Conservation (phyloP, 2,329 filamentous ascomycete species). For the Penicillium sclerotiorum region DNA sequence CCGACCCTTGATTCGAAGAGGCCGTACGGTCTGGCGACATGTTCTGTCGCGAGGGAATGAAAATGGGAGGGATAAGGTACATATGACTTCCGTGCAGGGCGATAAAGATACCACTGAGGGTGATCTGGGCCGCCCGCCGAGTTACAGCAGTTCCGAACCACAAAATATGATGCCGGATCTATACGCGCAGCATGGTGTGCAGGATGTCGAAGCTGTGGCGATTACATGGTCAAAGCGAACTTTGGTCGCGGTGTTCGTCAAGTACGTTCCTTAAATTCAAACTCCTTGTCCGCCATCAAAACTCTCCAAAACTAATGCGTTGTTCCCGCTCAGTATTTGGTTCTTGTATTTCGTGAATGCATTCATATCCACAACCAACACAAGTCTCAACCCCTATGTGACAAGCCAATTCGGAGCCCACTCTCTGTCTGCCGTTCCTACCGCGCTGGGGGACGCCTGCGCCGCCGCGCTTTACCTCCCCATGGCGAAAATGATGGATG, state of each 20-base stretch:
- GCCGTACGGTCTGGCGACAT: slow-evolving; percentile 7
- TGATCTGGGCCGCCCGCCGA: neutral
- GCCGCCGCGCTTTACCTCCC: slow-evolving; percentile 62
- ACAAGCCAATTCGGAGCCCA: slow-evolving; percentile 57
- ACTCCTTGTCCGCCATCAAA: no score
- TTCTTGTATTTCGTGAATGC: slow-evolving; percentile 47
- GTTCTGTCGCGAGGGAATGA: neutral
- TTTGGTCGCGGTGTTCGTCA: slow-evolving; percentile 41
- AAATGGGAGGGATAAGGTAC: neutral
- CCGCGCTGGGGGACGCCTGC: slow-evolving; percentile 58
- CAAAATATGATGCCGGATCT: neutral
- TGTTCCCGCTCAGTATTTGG: slow-evolving; percentile 50
- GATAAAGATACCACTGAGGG: no score
- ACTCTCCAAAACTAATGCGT: no score
- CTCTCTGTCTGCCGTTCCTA: slow-evolving; percentile 57
- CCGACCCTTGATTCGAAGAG: slow-evolving; percentile 9
- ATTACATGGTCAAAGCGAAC: slow-evolving; percentile 47
- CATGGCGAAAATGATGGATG: slow-evolving; percentile 63
- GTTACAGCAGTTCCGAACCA: neutral
- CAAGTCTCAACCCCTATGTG: slow-evolving; percentile 51
- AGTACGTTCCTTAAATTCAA: no score
- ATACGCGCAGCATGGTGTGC: slow-evolving; percentile 39
- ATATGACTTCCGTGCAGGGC: neutral
- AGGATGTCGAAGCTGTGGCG: slow-evolving; percentile 49
- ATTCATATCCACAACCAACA: slow-evolving; percentile 42